Base-by-base conservation (phyloP, 345 rosid genomes). In the Turritis glabra region DNA sequence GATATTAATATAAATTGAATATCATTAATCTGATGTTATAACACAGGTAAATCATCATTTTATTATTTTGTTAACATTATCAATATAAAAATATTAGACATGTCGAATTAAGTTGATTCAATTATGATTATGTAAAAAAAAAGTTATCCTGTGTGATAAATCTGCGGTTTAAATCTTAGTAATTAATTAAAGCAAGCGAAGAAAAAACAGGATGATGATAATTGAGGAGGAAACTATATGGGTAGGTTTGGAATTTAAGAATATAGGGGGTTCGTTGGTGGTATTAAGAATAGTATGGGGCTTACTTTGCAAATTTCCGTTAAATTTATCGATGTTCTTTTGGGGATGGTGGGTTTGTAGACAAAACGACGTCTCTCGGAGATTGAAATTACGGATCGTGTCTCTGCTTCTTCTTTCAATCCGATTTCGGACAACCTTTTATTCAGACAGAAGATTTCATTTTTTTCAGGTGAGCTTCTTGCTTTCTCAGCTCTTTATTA, bases 281-380 rank as follows among this genome's bases (percentile, higher is more conserved):
- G 30, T 50, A 61, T 3, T 62, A 44, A 69, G 15, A 69, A 69
- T 30, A 76, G 46, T 76, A 54, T 0, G 25, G 58, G 80, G 65
- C 2, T 54, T 27, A 18, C 8, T 43, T 53, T 69, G 58, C 70
- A 76, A 76, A 8, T 52, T 41, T 0, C 0, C 4, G 50, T 53
- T 21, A 75, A 68, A 18, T 68, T 59, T 35, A 40, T 69, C 63
- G 58, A 61, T 52, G 79, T 52, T 67, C 62, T 53, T n/a, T 68
- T 60, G 70, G 74, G 29, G 63, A 52, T 68, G 79, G 79, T 71
- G 61, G 76, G 60, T 18, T 77, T 71, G 71, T 48, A 71, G 77
- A 57, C 80, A 58, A 77, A 72, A 72, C 77, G 81, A 60, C 75
- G 79, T 68, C 74, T 68, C 74, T 76, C 48, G 56, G 35, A 60